phyloP scores from a whole-genome alignment of 2,329 filamentous ascomycete genomes.

The Chrysoporthe deuterocubensis region DNA sequence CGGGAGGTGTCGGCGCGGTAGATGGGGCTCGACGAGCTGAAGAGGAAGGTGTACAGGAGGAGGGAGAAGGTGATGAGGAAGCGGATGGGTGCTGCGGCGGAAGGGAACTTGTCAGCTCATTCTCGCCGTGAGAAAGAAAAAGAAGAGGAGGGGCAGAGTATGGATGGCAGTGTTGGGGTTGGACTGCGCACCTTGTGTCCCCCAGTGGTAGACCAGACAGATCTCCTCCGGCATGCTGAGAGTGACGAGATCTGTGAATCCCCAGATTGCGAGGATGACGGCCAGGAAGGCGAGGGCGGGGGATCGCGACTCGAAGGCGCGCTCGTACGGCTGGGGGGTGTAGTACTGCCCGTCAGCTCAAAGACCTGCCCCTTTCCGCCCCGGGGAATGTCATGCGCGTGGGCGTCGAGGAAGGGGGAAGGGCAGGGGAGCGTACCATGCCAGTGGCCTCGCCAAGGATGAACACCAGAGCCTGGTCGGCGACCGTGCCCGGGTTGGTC shows the following conservation, averaged over 20 bases:
- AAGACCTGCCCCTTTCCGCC: neutral
- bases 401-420: neutral
- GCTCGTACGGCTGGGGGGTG: conserved; percentile 60
- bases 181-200: conserved; percentile 62
- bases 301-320: conserved; percentile 69
- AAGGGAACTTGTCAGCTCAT: conserved; percentile 29
- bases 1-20: conserved; percentile 44
- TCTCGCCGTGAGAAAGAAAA: conserved; percentile 41
- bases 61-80: conserved; percentile 65
- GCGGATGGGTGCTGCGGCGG: conserved; percentile 61
- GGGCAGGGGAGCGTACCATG: conserved; percentile 58
- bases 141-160: conserved; percentile 65
- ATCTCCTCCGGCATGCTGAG: conserved; percentile 72
- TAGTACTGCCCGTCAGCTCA: neutral
- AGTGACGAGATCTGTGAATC: conserved; percentile 66
- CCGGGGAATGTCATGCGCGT: neutral
- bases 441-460: conserved; percentile 83
- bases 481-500: conserved; percentile 70
- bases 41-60: conserved; percentile 68
- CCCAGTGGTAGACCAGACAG: conserved; percentile 66
- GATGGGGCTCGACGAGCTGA: conserved; percentile 55
- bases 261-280: conserved; percentile 65
- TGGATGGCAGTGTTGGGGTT: conserved; percentile 43
- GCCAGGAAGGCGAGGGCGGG: conserved; percentile 77
- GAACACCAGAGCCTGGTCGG: conserved; percentile 79